phyloP scores from a whole-genome alignment of 768 basidiomycete species.

The Hygrocybe coccinea region DNA sequence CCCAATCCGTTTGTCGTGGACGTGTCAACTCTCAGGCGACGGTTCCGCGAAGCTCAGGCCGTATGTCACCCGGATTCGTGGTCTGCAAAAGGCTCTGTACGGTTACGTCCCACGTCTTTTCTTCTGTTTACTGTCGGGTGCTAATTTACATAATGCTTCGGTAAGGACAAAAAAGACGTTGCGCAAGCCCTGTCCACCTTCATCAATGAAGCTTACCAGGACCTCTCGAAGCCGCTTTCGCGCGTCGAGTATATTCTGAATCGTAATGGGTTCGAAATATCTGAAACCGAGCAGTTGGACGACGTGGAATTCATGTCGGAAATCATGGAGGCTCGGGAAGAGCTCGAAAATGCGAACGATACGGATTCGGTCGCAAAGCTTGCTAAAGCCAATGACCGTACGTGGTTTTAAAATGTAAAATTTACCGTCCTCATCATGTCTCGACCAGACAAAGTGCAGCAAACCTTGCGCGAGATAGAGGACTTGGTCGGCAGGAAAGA shows the following conservation, averaged over 20 bases:
- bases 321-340: slow-evolving; percentile 76
- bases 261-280: slow-evolving; percentile 50
- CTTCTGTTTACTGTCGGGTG: slow-evolving; percentile 4
- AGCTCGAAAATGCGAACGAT: slow-evolving; percentile 56
- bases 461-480: slow-evolving; percentile 44
- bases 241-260: slow-evolving; percentile 80
- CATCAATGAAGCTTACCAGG: slow-evolving; percentile 79
- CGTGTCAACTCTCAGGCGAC: slow-evolving; percentile 49
- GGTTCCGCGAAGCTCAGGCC: slow-evolving; percentile 69
- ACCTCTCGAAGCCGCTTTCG: slow-evolving; percentile 63
- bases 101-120: slow-evolving; percentile 17
- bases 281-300: slow-evolving; percentile 67
- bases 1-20: slow-evolving; percentile 74
- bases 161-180: slow-evolving; percentile 50
- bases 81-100: slow-evolving; percentile 62
- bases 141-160: slow-evolving; percentile 7
- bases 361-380: slow-evolving; percentile 46
- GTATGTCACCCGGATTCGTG: slow-evolving; percentile 85
- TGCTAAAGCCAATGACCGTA: slow-evolving; percentile 51
- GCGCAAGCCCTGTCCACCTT: slow-evolving; percentile 67
- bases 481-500: slow-evolving; percentile 45
- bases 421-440: neutral
- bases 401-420: too few species aligned
- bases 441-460: slow-evolving; percentile 47
- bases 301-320: slow-evolving; percentile 68